Base-by-base conservation (phyloP, 768 basidiomycete genomes). In the Hypholoma sublateritium region DNA sequence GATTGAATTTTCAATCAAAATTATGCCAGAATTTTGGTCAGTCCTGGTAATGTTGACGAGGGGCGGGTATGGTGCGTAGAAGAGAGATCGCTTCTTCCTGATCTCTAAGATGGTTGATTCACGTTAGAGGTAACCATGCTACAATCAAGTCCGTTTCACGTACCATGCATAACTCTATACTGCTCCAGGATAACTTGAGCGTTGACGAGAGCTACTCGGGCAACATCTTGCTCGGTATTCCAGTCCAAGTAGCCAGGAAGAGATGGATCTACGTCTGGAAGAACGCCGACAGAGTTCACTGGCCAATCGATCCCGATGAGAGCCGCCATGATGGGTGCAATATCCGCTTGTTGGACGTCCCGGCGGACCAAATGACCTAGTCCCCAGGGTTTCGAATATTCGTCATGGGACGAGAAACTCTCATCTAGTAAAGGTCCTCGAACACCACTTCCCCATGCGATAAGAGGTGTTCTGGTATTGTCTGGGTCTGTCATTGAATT, bases 341-440 rank as follows among this genome's bases (percentile, higher is more conserved):
- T 75, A 64, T 94, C 92, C 0, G 91, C 92, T 65, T 95, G 93
- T 55, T 89, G 89, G 3, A 95, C 80, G 60, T 95, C 92, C 36
- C 83, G 80, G 16, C 91, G 79, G 32, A 81, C 73, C 0, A 91
- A 66, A 50, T 85, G 80, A 1, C 69, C 64, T 2, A 93, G 69
- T 3, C 73, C 69, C 89, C 89, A 93, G 1, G 81, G 77, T 36
- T 64, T 65, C 2, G 90, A 91, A 65, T 87, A 91, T 0, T 77
- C 72, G 61, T 93, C 91, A 53, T 91, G 87, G 0, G 88, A 87
- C 2, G 87, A 81, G 1, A 82, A 74, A 1, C 62, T 63, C 6
- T 72, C 72, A 57, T 87, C 82, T 11, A 80, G 80, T 0, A 87
- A 60, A 16, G 91, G 89, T 0, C 82, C 80, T 12, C 91, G 83